phyloP scores from a whole-genome alignment of 805 yeast species.

The Lipomyces oligophaga region DNA sequence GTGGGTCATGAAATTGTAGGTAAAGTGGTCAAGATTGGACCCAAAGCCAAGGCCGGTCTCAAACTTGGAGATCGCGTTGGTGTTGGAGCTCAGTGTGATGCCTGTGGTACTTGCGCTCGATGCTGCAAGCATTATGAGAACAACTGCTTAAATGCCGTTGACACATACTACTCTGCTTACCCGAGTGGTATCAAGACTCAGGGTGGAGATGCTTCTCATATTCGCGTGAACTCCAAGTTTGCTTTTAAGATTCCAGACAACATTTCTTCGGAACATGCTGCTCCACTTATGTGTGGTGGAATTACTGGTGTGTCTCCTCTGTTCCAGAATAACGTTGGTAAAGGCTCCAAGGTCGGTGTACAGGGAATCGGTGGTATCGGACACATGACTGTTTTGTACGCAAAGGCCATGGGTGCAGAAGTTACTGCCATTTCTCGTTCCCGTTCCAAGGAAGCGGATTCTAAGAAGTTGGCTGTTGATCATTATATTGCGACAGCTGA shows the following conservation, averaged over 20 bases:
- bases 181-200: constrained; percentile 47
- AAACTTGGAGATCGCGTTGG: constrained; percentile 73
- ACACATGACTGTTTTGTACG: constrained; percentile 55
- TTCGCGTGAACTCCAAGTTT: constrained; percentile 58
- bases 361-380: constrained; percentile 61
- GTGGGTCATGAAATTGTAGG: constrained; percentile 47
- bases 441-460: constrained; percentile 49
- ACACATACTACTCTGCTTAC: constrained; percentile 51
- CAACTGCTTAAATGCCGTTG: constrained; percentile 50
- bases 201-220: constrained; percentile 66
- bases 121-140: constrained; percentile 54
- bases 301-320: constrained; percentile 67
- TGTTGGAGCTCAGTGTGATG: constrained; percentile 62
- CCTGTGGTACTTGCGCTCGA: constrained; percentile 60
- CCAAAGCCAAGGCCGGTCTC: constrained; percentile 46
- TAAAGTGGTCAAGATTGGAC: constrained; percentile 45
- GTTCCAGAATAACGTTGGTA: constrained; percentile 44
- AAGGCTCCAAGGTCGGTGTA: constrained; percentile 52
- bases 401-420: constrained; percentile 59
- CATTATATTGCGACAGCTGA: constrained; percentile 49
- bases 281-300: constrained; percentile 76
- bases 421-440: constrained; percentile 59
- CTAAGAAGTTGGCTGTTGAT: constrained; percentile 52
- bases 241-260: constrained; percentile 59
- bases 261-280: constrained; percentile 51